phyloP scores from a whole-genome alignment of 805 yeast genomes.

The Jamesozyma spencerorum region DNA sequence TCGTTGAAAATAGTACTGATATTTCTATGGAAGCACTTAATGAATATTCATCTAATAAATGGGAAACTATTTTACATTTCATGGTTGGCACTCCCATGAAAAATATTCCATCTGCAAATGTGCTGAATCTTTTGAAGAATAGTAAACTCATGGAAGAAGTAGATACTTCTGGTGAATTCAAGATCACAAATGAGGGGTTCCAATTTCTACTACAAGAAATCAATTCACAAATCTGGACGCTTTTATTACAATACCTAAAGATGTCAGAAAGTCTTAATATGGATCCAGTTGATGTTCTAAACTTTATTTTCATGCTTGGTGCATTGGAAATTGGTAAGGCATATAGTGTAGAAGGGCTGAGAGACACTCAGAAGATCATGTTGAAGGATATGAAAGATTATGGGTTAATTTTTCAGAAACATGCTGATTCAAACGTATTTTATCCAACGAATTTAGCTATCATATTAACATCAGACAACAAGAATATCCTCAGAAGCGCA shows the following conservation, averaged over 20 bases:
- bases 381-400: constrained; percentile 83
- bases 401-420: constrained; percentile 73
- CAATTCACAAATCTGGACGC: constrained; percentile 90
- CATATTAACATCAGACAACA: constrained; percentile 76
- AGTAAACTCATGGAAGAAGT: constrained; percentile 80
- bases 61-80: constrained; percentile 93
- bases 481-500: constrained; percentile 54
- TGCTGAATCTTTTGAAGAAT: constrained; percentile 61
- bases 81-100: constrained; percentile 89
- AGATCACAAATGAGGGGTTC: constrained; percentile 85
- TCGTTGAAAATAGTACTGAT: constrained; percentile 40
- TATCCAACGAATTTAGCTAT: constrained; percentile 90
- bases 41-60: constrained; percentile 70
- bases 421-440: constrained; percentile 50
- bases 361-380: constrained; percentile 77
- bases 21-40: constrained; percentile 45
- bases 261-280: constrained; percentile 75
- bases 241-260: constrained; percentile 76
- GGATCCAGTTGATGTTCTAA: constrained; percentile 94
- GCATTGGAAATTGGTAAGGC: constrained; percentile 86
- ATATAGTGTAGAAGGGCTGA: constrained; percentile 60
- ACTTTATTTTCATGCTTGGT: constrained; percentile 88
- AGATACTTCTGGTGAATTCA: constrained; percentile 34
- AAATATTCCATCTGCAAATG: constrained; percentile 70
- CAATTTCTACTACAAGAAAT: constrained; percentile 89